phyloP scores from a whole-genome alignment of 345 rosid genomes.

The Angophora floribunda region DNA sequence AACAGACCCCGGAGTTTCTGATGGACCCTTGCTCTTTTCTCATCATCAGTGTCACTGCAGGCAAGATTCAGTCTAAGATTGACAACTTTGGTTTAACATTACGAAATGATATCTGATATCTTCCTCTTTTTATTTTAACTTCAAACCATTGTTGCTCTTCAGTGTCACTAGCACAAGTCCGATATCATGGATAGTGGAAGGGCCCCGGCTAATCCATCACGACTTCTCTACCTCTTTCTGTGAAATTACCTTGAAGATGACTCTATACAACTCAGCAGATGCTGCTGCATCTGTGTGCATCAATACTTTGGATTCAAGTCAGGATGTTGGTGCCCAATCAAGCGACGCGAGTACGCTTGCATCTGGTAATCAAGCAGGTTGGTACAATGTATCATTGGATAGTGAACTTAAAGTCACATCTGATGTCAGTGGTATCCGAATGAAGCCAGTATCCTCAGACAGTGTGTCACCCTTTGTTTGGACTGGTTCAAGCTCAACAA shows the following conservation, averaged over 20 bases:
- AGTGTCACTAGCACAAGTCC: conserved; percentile 58
- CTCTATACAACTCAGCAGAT: conserved; percentile 58
- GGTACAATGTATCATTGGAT: conserved; percentile 40
- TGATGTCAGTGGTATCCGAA: conserved; percentile 17
- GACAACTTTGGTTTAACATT: not conserved
- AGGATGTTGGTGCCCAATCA: conserved; percentile 2
- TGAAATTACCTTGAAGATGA: conserved; percentile 48
- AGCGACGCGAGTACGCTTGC: conserved; percentile 13
- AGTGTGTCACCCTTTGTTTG: conserved; percentile 61
- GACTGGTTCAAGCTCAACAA: conserved; percentile 74
- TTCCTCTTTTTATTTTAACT: not conserved
- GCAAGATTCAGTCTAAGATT: conserved; percentile 16
- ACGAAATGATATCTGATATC: not conserved
- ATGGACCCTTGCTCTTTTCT: conserved; percentile 39
- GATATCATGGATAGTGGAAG: conserved; percentile 65
- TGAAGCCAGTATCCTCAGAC: conserved; percentile 27
- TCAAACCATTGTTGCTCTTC: not conserved
- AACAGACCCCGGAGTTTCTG: conserved; percentile 21
- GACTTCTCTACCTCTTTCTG: conserved; percentile 55
- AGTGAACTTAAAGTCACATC: conserved; percentile 44
- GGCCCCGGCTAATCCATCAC: conserved; percentile 51
- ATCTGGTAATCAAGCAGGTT: conserved; percentile 47
- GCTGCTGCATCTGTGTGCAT: conserved; percentile 32
- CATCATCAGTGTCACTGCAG: conserved; percentile 82
- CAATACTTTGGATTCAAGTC: conserved; percentile 26